These are phyloP conservation scores for Juglanconis oblonga DNA, from an alignment of 2,329 filamentous ascomycete genomes.

Conservation along the genomic window DNA sequence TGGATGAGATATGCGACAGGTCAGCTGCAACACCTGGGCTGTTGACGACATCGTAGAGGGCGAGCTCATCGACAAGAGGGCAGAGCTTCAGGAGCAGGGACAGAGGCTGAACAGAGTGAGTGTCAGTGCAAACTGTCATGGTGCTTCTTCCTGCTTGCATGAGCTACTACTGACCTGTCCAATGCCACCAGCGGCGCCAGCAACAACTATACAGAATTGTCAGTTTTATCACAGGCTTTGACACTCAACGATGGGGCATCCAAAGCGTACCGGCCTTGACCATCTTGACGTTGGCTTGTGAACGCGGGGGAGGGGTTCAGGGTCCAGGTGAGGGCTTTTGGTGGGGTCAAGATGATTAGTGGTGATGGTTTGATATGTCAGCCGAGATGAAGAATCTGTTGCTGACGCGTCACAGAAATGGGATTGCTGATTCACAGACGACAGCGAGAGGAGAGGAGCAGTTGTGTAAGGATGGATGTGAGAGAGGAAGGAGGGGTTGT, in stretches of 20 bases:
- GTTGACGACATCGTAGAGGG: constrained; percentile 99
- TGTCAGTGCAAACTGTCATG: constrained; percentile 4
- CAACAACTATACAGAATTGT: constrained; percentile 60
- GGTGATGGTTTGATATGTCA: constrained; percentile 7
- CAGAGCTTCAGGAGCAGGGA: constrained; percentile 93
- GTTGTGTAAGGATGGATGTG: constrained; percentile 1
- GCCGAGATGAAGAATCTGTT: neutral
- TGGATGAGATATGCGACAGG: constrained; percentile 93
- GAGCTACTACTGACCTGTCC: constrained; percentile 68
- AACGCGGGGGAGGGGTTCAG: constrained; percentile 25
- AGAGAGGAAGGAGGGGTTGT: neutral
- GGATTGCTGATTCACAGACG: neutral
- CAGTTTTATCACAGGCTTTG: constrained; percentile 17
- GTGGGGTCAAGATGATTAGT: constrained; percentile 15
- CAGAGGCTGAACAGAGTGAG: constrained; percentile 63
- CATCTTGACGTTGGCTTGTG: constrained; percentile 28
- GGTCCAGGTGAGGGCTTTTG: constrained; percentile 2
- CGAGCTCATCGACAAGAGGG: constrained; percentile 84
- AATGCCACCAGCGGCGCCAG: constrained; percentile 97
- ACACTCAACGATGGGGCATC: neutral
- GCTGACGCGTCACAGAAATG: neutral
- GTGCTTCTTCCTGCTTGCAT: neutral
- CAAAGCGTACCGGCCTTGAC: constrained; percentile 34
- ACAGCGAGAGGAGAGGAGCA: constrained; percentile 6
- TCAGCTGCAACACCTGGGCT: constrained; percentile 94